phyloP scores from a whole-genome alignment of 2,329 filamentous ascomycete species.

The Fusarium nanum region DNA sequence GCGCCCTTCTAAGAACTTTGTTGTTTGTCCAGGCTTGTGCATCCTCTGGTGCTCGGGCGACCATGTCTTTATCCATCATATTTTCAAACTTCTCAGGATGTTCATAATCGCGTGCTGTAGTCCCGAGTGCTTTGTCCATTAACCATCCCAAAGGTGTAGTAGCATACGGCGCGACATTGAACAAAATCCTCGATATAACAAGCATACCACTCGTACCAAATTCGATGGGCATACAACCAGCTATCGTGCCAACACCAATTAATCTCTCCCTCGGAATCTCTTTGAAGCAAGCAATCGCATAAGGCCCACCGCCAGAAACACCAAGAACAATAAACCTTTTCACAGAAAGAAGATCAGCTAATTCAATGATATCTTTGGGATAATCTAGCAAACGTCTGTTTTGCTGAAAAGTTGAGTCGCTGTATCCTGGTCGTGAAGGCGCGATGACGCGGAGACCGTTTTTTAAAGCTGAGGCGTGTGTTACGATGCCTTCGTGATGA shows the following conservation, averaged over 20 bases:
- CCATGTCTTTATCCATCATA: constrained; percentile 24
- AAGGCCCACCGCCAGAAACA: constrained; percentile 28
- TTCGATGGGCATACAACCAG: constrained; percentile 25
- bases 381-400: constrained; percentile 19
- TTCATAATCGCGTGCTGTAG: constrained; percentile 11
- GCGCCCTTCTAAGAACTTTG: not conserved
- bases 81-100: constrained; percentile 23
- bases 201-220: constrained; percentile 31
- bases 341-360: not conserved
- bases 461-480: not conserved
- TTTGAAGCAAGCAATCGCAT: constrained; percentile 27
- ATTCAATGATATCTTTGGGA: not conserved
- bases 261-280: constrained; percentile 5
- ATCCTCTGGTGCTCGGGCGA: not conserved
- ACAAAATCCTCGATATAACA: not conserved
- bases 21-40: constrained; percentile 2
- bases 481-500: constrained; percentile 25
- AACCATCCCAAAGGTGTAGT: constrained; percentile 14
- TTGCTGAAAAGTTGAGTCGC: constrained; percentile 27
- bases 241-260: constrained; percentile 8
- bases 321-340: constrained; percentile 4
- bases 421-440: constrained; percentile 13
- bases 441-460: constrained; percentile 21
- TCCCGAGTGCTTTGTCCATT: constrained; percentile 3
- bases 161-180: constrained; percentile 16